phyloP scores from a whole-genome alignment of 192 early-diverging fungal species.

The Dissophora ornata region DNA sequence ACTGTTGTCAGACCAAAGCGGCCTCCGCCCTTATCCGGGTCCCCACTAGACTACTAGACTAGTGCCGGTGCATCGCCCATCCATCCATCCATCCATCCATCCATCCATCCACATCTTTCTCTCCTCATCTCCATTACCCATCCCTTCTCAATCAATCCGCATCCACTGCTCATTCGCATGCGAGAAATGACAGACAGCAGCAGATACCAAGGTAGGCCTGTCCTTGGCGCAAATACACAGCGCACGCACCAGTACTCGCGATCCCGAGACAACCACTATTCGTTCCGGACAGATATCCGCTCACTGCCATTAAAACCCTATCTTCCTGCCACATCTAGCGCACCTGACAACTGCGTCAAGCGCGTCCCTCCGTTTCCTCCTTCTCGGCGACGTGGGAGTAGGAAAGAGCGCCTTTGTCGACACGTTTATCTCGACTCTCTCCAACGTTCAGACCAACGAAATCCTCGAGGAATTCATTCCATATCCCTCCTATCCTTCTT shows the following conservation, averaged over 20 bases:
- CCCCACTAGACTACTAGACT: too few species aligned
- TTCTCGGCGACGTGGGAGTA: constrained; percentile 47
- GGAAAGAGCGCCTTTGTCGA: constrained; percentile 41
- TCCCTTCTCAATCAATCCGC: too few species aligned
- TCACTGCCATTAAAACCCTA: too few species aligned
- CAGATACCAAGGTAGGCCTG: background rate
- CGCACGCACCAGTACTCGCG: too few species aligned
- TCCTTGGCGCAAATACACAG: too few species aligned
- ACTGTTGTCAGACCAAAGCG: too few species aligned
- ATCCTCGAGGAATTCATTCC: constrained; percentile 22
- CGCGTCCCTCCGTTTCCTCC: constrained; percentile 34
- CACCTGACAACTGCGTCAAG: background rate
- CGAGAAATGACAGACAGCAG: background rate
- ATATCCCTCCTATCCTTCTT: background rate
- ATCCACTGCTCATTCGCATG: too few species aligned
- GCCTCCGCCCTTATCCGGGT: too few species aligned
- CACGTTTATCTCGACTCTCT: constrained; percentile 32
- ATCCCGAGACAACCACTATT: too few species aligned
- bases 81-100: background rate
- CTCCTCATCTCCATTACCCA: background rate
- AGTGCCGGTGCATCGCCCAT: background rate
- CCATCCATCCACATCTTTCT: background rate
- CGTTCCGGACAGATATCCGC: too few species aligned
- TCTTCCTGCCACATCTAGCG: background rate
- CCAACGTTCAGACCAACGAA: constrained; percentile 23